Base-by-base conservation (phyloP, 805 yeast genomes). In the Diddensiella caesifluorescens region DNA sequence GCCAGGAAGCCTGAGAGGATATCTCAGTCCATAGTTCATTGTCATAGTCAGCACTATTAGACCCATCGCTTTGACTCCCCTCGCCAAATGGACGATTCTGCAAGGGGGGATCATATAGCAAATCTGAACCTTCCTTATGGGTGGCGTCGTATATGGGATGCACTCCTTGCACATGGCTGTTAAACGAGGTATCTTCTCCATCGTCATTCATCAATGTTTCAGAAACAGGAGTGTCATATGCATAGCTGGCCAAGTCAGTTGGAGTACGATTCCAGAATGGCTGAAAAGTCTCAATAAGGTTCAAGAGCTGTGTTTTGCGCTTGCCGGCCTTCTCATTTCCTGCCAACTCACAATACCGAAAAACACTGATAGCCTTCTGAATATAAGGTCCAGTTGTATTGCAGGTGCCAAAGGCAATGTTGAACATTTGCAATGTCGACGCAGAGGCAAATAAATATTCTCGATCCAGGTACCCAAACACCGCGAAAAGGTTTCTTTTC, bases 371-470 rank as follows among this genome's bases (percentile, higher is more conserved):
- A 4, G 52, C 56, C 27, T 35, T 48, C 3, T 38, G 41, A n/a
- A 53, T 48, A 22, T 44, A 45, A 4, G 46, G 23, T 7, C 44
- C 34, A n/a, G 52, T 41, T 5, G 45, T 31, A 15, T 41, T 35
- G 22, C 42, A 44, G 19, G 44, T 36, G 4, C 50, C 49, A 23
- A 53, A 53, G 0, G 55, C 51, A 1, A 47, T 50, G 19, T 38
- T 49, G 32, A 52, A 50, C 19, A 53, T 44, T 6, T 47, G 41
- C 30, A 53, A 43, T 1, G 55, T 53, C 4, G 57, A 51, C 0
- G 55, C 53, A 2, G 55, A 42, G n/a, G 46, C 46, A 35, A 49
- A 52, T 9, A 41, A 30, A 38, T 52, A 53, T 36, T 53, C 57
- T 22, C 57, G 30, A 38, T 53, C 57, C 29, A 53, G 39, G 30